Evolutionary conservation across 1,284 basidiomycete species (phyloP).

Genomic region (Afroboletus lepidellus): DNA sequence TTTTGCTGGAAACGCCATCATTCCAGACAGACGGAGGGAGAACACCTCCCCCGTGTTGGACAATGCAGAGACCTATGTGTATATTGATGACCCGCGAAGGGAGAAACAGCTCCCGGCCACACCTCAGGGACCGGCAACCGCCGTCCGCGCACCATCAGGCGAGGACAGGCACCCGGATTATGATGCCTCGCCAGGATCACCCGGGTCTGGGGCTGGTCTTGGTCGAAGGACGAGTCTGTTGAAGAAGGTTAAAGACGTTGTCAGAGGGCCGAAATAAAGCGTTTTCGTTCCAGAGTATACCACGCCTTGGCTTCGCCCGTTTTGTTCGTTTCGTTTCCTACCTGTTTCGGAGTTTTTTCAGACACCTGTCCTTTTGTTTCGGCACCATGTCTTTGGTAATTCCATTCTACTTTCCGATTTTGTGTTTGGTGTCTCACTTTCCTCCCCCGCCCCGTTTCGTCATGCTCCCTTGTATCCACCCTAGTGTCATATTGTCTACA

Average conservation of each 20-base stretch:
- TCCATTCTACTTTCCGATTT: conserved; percentile 7
- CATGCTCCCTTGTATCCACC: conserved; percentile 35
- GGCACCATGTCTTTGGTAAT: conserved; percentile 6
- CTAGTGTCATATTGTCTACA: conserved; percentile 32
- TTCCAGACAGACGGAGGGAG: conserved; percentile 32
- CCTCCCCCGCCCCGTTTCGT: conserved; percentile 3
- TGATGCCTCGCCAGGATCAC: conserved; percentile 39
- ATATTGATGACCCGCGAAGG: conserved; percentile 53
- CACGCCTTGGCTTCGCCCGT: conserved; percentile 6
- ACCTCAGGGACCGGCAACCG: conserved; percentile 34
- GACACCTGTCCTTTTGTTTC: neutral
- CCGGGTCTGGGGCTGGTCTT: conserved; percentile 45
- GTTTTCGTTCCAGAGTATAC: conserved; percentile 4
- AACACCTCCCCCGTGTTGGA: conserved; percentile 41
- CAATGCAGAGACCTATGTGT: conserved; percentile 57
- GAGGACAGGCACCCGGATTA: conserved; percentile 48
- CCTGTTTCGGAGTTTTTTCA: conserved; percentile 2
- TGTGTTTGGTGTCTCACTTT: conserved; percentile 8
- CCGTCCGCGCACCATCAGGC: conserved; percentile 30
- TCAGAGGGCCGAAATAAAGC: conserved; percentile 52
- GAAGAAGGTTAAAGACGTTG: conserved; percentile 73
- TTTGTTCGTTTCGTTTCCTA: neutral
- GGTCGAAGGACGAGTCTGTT: conserved; percentile 74
- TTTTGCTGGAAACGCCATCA: conserved; percentile 42
- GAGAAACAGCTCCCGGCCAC: conserved; percentile 69